Base-by-base conservation (phyloP, 495 filamentous ascomycete species). In the Aspergillus haitiensis region DNA sequence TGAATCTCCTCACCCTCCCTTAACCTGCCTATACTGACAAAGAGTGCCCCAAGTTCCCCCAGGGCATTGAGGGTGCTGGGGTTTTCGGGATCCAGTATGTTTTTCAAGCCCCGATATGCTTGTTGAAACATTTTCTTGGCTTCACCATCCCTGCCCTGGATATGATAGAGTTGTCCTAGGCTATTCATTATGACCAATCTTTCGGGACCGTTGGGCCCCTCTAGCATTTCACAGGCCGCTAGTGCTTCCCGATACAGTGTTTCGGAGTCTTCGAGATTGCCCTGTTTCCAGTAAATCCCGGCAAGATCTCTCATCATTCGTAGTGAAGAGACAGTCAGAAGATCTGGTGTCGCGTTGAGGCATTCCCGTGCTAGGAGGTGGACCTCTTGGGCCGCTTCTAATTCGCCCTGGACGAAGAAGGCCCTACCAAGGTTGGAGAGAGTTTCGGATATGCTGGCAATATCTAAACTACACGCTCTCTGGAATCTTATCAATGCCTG, bases 1-100 rank as follows among this genome's bases (percentile, higher is more conserved):
- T 70, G 69, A 60, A 72, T 67, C 64, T 63, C 27, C 48, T 72
- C 67, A 21, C 65, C 69, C 56, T 52, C 32, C 49, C 35, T 33
- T 35, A 52, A 9, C 37, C 37, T 40, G 37, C 37, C 37, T 40
- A 4, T 40, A 40, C 37, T 13, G 4, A 40, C 37, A 40, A 40
- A 40, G 37, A 40, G 37, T 40, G 37, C 37, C 37, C 37, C 37
- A 13, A 40, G 8, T 9, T 40, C 37, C 37, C 37, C 37, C 37
- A 40, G 13, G 1, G 37, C 37, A 40, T 40, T 4, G 2, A 40
- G 37, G 12, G 42, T 15, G 12, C 3, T 0, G 2, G 42, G 11
- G 15, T 46, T 13, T 18, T 46, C 42, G 3, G 42, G 5, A 16
- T 1, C 42, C 42, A 46, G 8, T 46, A 46, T 16, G 3, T 16